Base-by-base conservation (phyloP, 164 flowering plant genomes). In the Paratinospora sagittata region DNA sequence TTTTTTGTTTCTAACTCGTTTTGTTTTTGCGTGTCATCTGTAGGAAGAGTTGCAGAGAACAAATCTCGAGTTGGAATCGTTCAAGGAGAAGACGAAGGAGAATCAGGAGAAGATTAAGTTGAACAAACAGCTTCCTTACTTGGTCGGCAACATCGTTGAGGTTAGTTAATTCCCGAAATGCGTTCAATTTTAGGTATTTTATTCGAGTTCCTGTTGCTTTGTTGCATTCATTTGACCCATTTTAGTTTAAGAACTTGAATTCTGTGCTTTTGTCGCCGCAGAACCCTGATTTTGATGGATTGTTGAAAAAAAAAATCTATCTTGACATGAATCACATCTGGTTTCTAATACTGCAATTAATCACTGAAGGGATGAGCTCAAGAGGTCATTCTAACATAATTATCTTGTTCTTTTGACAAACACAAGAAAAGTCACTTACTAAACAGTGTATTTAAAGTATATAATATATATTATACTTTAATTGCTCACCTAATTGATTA, bases 111-210 rank as follows among this genome's bases (percentile, higher is more conserved):
- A 89, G 79, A 91, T 89, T 68, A 91, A 91, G 76, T 86, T 91
- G 58, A 91, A 91, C 75, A 91, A 91, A 80, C 97, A 91, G 75
- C 84, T 91, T 55, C 97, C 97, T 23, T 91, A 89, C 81, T 77
- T 91, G 70, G 97, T 91, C 21, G 97, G 95, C 9, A 91, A 89
- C 81, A 87, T 89, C 27, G 94, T 91, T 72, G 94, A 91, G 94
- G 97, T 90, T 63, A 33, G 58, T 52, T 52, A 3, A 19, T 8
- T 39, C 10, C 43, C 43, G 43, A 63, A 39, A 39, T 11, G 43
- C 43, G 10, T 39, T 39, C 10, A 39, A 39, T 49, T 49, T n/a
- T n/a, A 13, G 16, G 17, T 49, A 1, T 3, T 49, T 17, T 10
- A 3, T 49, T 49, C 39, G 8, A 12, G 57, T 1, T 49, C 19